A percentile compares a stretch with the other conserved stretches of the same genome.
These are phyloP conservation scores for Hypoxylon sp. DNA, from an alignment of 2,329 filamentous ascomycete genomes.

Conservation along the genomic window DNA sequence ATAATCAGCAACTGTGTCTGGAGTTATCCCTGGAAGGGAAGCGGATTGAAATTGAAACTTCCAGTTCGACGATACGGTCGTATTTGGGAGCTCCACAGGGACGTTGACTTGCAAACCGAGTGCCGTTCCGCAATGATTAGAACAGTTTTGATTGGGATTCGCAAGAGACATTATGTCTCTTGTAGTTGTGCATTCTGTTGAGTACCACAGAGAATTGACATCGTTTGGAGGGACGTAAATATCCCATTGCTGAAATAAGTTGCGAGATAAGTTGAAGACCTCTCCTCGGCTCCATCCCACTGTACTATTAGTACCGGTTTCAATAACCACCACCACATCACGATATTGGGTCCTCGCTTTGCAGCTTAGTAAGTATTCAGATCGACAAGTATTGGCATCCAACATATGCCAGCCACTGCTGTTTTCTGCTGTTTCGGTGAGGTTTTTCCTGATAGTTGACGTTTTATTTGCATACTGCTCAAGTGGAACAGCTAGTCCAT, in stretches of 20 bases:
- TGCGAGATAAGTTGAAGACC: constrained; percentile 28
- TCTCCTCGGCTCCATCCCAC: constrained; percentile 33
- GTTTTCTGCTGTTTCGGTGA: not conserved
- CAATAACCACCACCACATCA: constrained; percentile 30
- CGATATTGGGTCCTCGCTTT: constrained; percentile 20
- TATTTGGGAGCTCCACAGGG: not conserved
- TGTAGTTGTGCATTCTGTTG: constrained; percentile 13
- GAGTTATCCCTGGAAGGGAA: constrained; percentile 4
- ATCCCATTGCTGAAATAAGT: constrained; percentile 15
- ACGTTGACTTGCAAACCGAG: not conserved
- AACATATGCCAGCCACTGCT: constrained; percentile 7
- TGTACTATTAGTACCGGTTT: constrained; percentile 4
- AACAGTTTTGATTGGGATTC: not conserved
- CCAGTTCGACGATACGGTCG: not conserved
- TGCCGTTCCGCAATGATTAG: not conserved
- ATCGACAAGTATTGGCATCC: constrained; percentile 4
- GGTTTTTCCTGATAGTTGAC: constrained; percentile 1
- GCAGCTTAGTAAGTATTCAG: constrained; percentile 11
- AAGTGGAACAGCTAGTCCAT: constrained; percentile 4
- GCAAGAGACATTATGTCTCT: too few species aligned
- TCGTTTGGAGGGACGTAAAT: constrained; percentile 1
- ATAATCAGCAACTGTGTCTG: not conserved
- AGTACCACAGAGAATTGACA: constrained; percentile 32
- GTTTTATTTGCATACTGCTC: constrained; percentile 4
- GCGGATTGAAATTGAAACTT: too few species aligned